Percentiles rank a stretch among this genome's conserved stretches.
These are phyloP conservation scores for Verticillium nubilum DNA, from an alignment of 2,329 filamentous ascomycete species.

Conservation along the genomic window DNA sequence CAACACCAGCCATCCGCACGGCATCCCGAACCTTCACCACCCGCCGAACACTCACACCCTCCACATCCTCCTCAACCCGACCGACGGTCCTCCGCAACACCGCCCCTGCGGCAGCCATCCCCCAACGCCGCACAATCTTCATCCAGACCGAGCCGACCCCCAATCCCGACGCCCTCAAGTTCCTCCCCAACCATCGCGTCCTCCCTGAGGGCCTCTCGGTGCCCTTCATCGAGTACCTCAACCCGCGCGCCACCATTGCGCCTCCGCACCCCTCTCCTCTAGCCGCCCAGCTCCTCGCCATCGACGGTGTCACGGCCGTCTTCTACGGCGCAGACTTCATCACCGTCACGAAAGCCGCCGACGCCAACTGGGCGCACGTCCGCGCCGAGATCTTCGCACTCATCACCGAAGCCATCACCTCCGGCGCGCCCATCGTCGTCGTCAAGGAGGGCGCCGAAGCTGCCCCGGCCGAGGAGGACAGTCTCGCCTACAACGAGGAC, in stretches of 20 bases:
- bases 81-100: conserved; percentile 5
- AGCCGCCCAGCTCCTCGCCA: conserved; percentile 82
- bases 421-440: conserved; percentile 76
- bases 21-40: conserved; percentile 2
- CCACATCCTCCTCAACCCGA: not conserved
- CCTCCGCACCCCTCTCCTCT: conserved; percentile 88
- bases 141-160: conserved; percentile 96
- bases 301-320: conserved; percentile 90
- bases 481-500: conserved; percentile 77
- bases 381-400: conserved; percentile 93
- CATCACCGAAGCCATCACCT: conserved; percentile 87
- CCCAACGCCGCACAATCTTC: conserved; percentile 68
- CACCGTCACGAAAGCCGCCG: conserved; percentile 85
- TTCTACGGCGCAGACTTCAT: conserved; percentile 97
- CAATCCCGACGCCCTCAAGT: conserved; percentile 94
- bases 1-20: conserved; percentile 2
- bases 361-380: conserved; percentile 89
- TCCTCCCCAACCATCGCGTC: conserved; percentile 83
- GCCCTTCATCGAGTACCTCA: conserved; percentile 87
- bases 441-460: conserved; percentile 45
- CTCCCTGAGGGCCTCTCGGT: conserved; percentile 68
- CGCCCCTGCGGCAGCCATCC: not conserved
- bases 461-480: conserved; percentile 53
- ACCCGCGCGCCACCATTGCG: conserved; percentile 79
- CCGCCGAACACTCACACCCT: not conserved